Percentiles rank a stretch among this genome's conserved stretches.
phyloP scores from a whole-genome alignment of 495 filamentous ascomycete genomes.

The Tuber microsphaerosporum region DNA sequence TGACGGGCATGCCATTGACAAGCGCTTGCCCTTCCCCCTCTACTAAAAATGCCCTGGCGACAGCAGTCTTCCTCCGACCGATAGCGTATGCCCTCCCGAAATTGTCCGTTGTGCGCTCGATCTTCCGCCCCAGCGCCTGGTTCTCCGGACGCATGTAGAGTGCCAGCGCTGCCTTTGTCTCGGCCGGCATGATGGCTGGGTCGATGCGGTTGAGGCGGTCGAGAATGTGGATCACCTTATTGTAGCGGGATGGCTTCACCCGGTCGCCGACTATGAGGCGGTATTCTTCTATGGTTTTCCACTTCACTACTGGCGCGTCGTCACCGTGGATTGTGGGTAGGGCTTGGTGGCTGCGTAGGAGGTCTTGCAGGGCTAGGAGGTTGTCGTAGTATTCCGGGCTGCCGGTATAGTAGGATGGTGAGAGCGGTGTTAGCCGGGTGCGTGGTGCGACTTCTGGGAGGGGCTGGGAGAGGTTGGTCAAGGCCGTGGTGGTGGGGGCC shows the following conservation, averaged over 20 bases:
- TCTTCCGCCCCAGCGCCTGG: conserved; percentile 55
- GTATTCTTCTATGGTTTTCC: conserved; percentile 74
- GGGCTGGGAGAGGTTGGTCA: background rate
- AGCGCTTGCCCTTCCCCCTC: conserved; percentile 85
- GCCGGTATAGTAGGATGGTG: conserved; percentile 88
- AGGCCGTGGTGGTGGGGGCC: conserved; percentile 14
- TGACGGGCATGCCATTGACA: conserved; percentile 77
- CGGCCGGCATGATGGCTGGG: conserved; percentile 63
- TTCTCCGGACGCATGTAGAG: conserved; percentile 70
- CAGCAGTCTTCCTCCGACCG: conserved; percentile 77
- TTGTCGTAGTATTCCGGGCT: conserved; percentile 79
- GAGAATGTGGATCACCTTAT: conserved; percentile 63
- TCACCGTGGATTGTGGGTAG: conserved; percentile 60
- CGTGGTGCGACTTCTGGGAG: conserved; percentile 22
- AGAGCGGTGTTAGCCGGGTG: conserved; percentile 71
- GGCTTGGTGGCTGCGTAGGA: conserved; percentile 61
- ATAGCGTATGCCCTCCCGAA: conserved; percentile 68
- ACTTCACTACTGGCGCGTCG: conserved; percentile 69
- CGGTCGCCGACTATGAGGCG: conserved; percentile 65
- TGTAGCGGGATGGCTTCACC: conserved; percentile 72
- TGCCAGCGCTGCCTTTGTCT: conserved; percentile 57
- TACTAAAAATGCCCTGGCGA: conserved; percentile 75
- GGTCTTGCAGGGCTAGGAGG: conserved; percentile 61
- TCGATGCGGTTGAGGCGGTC: conserved; percentile 80
- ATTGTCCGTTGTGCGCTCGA: conserved; percentile 57